A percentile compares a stretch with the other conserved stretches of the same genome.
Evolutionary conservation across 2,329 filamentous ascomycete species (phyloP).

Genomic region (Cladophialophora psammophila): DNA sequence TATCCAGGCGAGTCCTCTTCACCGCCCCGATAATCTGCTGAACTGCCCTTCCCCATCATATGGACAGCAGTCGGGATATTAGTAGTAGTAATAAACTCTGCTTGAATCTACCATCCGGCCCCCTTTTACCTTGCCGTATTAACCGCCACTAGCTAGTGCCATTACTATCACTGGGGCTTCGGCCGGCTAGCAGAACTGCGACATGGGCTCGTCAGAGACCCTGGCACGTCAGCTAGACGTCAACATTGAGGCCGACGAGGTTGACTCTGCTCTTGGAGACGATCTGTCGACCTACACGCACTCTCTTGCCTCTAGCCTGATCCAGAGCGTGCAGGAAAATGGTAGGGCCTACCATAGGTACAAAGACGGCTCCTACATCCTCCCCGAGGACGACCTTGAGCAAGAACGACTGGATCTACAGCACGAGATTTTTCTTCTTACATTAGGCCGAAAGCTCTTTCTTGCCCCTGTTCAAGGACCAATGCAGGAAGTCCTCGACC

Average conservation of each 20-base stretch:
- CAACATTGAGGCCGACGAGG: conserved; percentile 17
- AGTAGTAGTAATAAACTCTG: neutral
- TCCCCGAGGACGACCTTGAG: conserved; percentile 47
- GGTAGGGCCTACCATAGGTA: conserved; percentile 37
- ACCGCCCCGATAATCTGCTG: neutral
- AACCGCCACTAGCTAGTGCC: neutral
- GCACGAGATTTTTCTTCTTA: conserved; percentile 26
- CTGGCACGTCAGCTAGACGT: neutral
- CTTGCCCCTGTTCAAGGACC: conserved; percentile 24
- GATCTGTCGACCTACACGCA: conserved; percentile 23
- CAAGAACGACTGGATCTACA: conserved; percentile 45
- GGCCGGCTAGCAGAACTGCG: neutral
- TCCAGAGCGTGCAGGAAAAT: conserved; percentile 38
- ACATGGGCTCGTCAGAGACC: neutral
- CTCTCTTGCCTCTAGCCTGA: conserved; percentile 21
- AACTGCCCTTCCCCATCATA: neutral
- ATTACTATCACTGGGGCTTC: neutral
- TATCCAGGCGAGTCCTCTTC: neutral
- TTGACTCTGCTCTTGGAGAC: conserved; percentile 25
- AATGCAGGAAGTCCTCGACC: conserved; percentile 32
- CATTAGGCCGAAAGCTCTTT: conserved; percentile 23
- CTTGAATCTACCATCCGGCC: neutral
- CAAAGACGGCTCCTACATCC: conserved; percentile 32
- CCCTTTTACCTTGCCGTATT: neutral
- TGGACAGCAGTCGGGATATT: neutral